These are phyloP conservation scores for Curvularia sp. DNA, from an alignment of 2,329 filamentous ascomycete species.

Conservation along the genomic window DNA sequence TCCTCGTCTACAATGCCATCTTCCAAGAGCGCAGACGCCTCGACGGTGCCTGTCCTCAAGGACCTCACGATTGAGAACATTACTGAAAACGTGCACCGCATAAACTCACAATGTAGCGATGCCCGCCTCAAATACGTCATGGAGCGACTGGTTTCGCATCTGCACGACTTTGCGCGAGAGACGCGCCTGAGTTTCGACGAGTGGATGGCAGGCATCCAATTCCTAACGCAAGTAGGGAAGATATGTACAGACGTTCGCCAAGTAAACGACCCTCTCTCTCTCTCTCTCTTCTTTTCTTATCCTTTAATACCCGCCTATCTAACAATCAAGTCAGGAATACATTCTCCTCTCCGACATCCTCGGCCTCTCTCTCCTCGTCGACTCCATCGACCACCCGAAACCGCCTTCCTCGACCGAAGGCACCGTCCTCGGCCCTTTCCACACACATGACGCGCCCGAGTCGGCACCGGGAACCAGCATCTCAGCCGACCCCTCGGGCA, in stretches of 20 bases:
- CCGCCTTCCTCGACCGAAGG: constrained; percentile 74
- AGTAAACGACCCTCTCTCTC: constrained; percentile 50
- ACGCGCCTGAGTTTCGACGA: constrained; percentile 77
- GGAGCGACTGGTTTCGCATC: constrained; percentile 74
- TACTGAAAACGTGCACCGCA: constrained; percentile 75
- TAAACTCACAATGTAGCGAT: constrained; percentile 74
- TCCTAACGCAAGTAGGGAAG: constrained; percentile 75
- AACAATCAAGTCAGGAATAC: constrained; percentile 66
- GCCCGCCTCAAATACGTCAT: constrained; percentile 74
- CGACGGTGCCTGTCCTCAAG: constrained; percentile 51
- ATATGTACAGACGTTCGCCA: constrained; percentile 77
- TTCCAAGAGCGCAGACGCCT: constrained; percentile 3
- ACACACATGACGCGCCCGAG: constrained; percentile 75
- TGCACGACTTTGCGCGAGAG: constrained; percentile 84
- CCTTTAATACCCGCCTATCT: no score
- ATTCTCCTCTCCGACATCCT: constrained; percentile 83
- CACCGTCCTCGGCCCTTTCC: constrained; percentile 82
- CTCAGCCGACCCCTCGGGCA: constrained; percentile 72
- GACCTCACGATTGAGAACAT: constrained; percentile 82
- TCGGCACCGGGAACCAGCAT: constrained; percentile 66
- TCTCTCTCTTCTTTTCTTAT: no score
- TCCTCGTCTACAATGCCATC: constrained; percentile 7
- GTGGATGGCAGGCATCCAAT: constrained; percentile 77
- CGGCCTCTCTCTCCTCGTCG: constrained; percentile 79
- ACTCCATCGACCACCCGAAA: constrained; percentile 85